Percentiles rank a stretch among this genome's conserved stretches.
Evolutionary conservation across 2,329 filamentous ascomycete species (phyloP).

Genomic region (Sporothrix globosa): DNA sequence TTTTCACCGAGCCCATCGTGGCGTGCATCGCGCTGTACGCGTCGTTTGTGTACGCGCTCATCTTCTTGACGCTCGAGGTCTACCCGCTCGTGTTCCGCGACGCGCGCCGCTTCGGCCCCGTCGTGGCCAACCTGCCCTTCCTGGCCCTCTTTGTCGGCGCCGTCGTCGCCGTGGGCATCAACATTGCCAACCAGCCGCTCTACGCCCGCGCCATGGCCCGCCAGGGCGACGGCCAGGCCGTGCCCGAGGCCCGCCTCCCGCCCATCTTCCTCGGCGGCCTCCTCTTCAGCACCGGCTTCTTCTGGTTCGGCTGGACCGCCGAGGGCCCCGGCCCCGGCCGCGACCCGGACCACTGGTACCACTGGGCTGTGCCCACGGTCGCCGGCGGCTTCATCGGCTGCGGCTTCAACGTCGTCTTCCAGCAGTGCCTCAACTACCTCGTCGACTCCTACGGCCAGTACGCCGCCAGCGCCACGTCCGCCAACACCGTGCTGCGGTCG

Average conservation of each 20-base stretch:
- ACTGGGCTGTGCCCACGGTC: constrained; percentile 35
- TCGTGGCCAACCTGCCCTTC: constrained; percentile 63
- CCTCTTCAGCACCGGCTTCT: constrained; percentile 49
- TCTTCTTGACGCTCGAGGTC: constrained; percentile 61
- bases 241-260: constrained; percentile 48
- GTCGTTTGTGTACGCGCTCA: constrained; percentile 59
- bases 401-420: constrained; percentile 53
- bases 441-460: constrained; percentile 60
- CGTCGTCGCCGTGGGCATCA: constrained; percentile 58
- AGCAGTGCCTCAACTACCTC: constrained; percentile 56
- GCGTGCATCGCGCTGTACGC: constrained; percentile 48
- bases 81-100: constrained; percentile 56
- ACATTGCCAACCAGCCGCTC: constrained; percentile 47
- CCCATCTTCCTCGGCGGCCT: constrained; percentile 52
- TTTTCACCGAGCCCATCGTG: constrained; percentile 72
- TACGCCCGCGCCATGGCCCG: constrained; percentile 49
- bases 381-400: constrained; percentile 47
- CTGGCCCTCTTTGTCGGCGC: constrained; percentile 54
- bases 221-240: constrained; percentile 40
- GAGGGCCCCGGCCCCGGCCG: not conserved
- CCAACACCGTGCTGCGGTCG: constrained; percentile 62
- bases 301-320: constrained; percentile 41
- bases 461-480: constrained; percentile 66
- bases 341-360: constrained; percentile 12
- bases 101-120: constrained; percentile 58